phyloP scores from a whole-genome alignment of 2,329 filamentous ascomycete species.

The Penicillium rolfsii region DNA sequence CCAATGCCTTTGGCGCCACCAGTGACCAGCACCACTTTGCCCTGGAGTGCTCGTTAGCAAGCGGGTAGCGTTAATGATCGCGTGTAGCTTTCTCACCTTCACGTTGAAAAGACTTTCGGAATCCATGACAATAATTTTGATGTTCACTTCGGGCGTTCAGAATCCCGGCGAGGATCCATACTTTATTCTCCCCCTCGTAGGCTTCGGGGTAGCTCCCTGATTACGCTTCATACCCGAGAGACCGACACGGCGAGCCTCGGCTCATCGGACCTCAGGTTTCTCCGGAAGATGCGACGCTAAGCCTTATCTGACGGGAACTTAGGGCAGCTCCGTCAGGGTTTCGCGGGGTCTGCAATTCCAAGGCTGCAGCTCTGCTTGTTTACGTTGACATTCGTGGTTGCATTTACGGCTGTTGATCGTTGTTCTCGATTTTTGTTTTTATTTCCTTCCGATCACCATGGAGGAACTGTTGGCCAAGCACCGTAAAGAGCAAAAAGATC shows the following conservation, averaged over 20 bases:
- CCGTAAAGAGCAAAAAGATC: conserved; percentile 83
- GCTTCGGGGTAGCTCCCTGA: conserved; percentile 6
- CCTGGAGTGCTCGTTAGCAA: conserved; percentile 31
- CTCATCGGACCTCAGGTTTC: conserved; percentile 23
- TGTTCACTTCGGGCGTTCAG: background rate
- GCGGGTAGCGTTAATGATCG: conserved; percentile 53
- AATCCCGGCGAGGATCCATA: conserved; percentile 11
- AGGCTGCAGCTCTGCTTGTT: background rate
- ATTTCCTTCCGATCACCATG: conserved; percentile 47
- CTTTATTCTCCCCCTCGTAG: conserved; percentile 14
- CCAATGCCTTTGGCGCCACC: conserved; percentile 57
- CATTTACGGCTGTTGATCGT: conserved; percentile 11
- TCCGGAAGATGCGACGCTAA: conserved; percentile 19
- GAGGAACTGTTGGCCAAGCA: conserved; percentile 80
- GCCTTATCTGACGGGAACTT: conserved; percentile 25
- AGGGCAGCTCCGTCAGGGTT: conserved; percentile 36
- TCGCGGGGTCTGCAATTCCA: conserved; percentile 31
- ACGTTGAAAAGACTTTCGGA: conserved; percentile 60
- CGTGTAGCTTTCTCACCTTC: conserved; percentile 55
- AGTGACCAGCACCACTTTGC: conserved; percentile 54
- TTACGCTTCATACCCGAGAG: conserved; percentile 27
- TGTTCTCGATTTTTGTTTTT: conserved; percentile 2
- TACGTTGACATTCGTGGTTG: background rate
- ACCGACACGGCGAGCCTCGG: conserved; percentile 36
- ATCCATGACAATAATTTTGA: conserved; percentile 52